A percentile compares a stretch with the other conserved stretches of the same genome.
phyloP scores from a whole-genome alignment of 768 basidiomycete genomes.

The Stropharia rugosoannulata region DNA sequence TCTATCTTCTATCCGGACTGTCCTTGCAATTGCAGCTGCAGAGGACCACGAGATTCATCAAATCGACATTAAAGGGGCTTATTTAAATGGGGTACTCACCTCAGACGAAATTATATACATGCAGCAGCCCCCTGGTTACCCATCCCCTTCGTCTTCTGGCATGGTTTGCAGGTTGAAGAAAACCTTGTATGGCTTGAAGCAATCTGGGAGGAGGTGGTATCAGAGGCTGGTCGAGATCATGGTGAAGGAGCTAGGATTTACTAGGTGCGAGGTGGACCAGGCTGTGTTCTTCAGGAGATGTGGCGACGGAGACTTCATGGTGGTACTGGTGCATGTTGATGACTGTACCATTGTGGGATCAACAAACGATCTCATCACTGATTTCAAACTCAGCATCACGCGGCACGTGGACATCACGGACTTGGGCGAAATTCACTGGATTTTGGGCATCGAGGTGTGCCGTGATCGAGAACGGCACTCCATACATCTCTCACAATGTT shows the following conservation, averaged over 20 bases:
- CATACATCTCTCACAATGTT: no score
- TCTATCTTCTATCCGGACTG: conserved; percentile 21
- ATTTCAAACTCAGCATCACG: background rate
- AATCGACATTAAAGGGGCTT: conserved; percentile 41
- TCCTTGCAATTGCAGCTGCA: conserved; percentile 31
- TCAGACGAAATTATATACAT: conserved; percentile 37
- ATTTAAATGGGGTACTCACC: conserved; percentile 36
- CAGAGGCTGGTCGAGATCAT: no score
- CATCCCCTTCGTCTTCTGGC: no score
- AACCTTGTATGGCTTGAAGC: no score
- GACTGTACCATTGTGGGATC: background rate
- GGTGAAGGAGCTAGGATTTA: no score
- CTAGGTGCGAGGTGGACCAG: no score
- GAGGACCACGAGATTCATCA: conserved; percentile 32
- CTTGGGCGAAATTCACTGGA: conserved; percentile 13
- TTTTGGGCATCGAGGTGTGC: conserved; percentile 30
- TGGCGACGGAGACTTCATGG: background rate
- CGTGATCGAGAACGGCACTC: no score
- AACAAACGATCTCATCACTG: conserved; percentile 7
- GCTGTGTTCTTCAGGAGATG: no score
- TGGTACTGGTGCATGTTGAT: conserved; percentile 26
- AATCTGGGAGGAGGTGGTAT: no score
- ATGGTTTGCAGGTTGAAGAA: no score
- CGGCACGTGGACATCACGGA: conserved; percentile 1
- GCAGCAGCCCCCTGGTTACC: conserved; percentile 27